A percentile compares a stretch with the other conserved stretches of the same genome.
phyloP scores from a whole-genome alignment of 2,329 filamentous ascomycete species.

The Fusarium cicatricum region DNA sequence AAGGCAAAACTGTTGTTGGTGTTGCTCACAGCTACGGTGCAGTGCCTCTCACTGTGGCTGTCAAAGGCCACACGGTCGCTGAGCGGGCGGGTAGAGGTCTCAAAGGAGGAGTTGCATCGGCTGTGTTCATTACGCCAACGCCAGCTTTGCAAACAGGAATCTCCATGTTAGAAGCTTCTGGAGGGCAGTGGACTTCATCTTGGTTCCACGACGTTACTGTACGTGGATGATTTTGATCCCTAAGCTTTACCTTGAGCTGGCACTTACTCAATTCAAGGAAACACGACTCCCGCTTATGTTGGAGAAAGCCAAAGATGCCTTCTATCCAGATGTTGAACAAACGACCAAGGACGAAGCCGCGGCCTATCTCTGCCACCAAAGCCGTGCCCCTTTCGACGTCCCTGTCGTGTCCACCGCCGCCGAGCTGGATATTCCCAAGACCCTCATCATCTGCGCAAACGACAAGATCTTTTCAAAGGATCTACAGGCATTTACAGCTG shows the following conservation, averaged over 20 bases:
- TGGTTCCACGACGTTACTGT: constrained; percentile 22
- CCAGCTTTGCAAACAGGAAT: constrained; percentile 17
- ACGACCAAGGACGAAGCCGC: constrained; percentile 1
- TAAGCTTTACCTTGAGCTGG: rapidly evolving
- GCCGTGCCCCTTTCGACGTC: constrained; percentile 13
- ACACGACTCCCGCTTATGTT: constrained; percentile 11
- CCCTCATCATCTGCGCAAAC: constrained; percentile 5
- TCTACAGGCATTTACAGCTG: not conserved
- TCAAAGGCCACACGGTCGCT: constrained; percentile 1
- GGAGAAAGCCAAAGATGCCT: constrained; percentile 2
- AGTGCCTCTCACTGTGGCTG: constrained; percentile 10
- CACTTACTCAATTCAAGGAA: not conserved
- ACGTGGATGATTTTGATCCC: not conserved
- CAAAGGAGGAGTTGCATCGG: constrained; percentile 12
- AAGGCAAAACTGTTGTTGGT: constrained; percentile 4
- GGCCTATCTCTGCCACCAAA: constrained; percentile 18
- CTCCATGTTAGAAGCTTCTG: constrained; percentile 22
- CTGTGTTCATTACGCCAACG: constrained; percentile 11
- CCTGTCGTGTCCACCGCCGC: constrained; percentile 1
- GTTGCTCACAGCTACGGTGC: constrained; percentile 32
- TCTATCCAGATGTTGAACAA: constrained; percentile 23
- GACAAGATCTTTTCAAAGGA: constrained; percentile 16
- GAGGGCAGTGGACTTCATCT: not conserved
- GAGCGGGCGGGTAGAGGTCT: constrained; percentile 6
- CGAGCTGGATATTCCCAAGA: constrained; percentile 12